phyloP scores from a whole-genome alignment of 2,329 filamentous ascomycete genomes.

The Fusarium odoratissimum region DNA sequence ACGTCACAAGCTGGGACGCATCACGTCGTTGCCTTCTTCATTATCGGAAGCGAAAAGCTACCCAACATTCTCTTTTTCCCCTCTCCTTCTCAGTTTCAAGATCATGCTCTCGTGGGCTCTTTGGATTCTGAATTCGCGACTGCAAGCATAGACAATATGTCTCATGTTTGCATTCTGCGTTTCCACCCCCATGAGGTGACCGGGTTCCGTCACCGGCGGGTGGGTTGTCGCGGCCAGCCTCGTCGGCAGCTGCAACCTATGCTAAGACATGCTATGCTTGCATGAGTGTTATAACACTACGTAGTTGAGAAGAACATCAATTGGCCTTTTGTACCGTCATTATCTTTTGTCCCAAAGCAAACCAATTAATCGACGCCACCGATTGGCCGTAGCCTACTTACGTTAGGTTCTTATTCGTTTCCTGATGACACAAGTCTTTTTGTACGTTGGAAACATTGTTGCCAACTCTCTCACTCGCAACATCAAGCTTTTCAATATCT shows the following conservation, averaged over 20 bases:
- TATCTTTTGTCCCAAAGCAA: conserved; percentile 12
- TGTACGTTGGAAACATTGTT: neutral
- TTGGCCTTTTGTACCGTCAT: conserved; percentile 16
- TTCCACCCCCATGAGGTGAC: neutral
- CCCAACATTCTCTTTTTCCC: conserved; percentile 10
- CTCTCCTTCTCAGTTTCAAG: conserved; percentile 1
- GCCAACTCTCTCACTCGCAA: neutral
- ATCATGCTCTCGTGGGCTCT: neutral
- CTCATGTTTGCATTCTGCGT: neutral
- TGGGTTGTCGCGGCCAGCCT: conserved; percentile 33
- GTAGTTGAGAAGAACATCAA: neutral
- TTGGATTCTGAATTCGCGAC: neutral
- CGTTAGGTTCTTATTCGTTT: neutral
- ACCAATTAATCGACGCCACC: neutral
- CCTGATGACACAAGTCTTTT: neutral
- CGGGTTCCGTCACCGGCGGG: conserved; percentile 19
- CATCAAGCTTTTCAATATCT: neutral
- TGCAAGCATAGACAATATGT: neutral
- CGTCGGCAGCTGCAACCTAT: conserved; percentile 33
- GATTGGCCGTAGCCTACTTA: neutral
- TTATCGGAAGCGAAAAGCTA: conserved; percentile 1
- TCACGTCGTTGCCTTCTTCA: conserved; percentile 19
- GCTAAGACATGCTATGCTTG: conserved; percentile 10
- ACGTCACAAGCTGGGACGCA: conserved; percentile 14
- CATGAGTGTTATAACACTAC: conserved; percentile 7